Percentiles rank a stretch among this genome's conserved stretches.
Evolutionary conservation across 495 filamentous ascomycete species (phyloP).

Genomic region (Friedmanniomyces endolithicus): DNA sequence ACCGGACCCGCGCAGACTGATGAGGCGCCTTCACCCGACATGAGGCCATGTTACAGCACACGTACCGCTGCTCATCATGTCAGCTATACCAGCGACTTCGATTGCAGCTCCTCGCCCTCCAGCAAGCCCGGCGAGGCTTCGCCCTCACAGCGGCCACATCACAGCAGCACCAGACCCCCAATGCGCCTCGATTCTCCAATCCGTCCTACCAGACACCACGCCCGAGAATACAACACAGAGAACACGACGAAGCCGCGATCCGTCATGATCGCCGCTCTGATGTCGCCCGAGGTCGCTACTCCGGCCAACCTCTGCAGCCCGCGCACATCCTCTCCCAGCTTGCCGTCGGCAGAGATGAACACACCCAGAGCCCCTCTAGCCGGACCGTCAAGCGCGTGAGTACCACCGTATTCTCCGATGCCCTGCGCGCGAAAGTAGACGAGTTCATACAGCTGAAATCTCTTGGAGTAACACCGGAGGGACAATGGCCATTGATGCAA

Average conservation of each 20-base stretch:
- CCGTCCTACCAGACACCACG: too few species aligned
- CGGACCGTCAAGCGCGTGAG: too few species aligned
- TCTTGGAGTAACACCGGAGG: background rate
- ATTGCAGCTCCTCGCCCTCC: background rate
- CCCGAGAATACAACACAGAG: too few species aligned
- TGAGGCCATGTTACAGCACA: background rate
- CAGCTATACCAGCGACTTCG: background rate
- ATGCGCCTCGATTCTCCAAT: too few species aligned
- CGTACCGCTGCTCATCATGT: background rate
- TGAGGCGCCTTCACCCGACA: too few species aligned
- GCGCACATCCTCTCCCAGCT: constrained; percentile 4
- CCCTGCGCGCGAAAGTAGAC: background rate
- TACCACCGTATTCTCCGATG: too few species aligned
- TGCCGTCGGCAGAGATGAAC: background rate
- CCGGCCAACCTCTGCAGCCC: background rate
- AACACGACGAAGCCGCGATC: too few species aligned
- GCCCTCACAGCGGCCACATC: background rate
- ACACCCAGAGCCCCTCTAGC: too few species aligned
- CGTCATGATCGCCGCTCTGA: too few species aligned
- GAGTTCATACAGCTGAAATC: background rate
- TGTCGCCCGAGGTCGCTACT: background rate
- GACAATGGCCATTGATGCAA: background rate
- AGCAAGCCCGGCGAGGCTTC: background rate
- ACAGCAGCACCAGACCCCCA: background rate
- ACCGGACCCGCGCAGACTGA: too few species aligned